Evolutionary conservation across 2,329 filamentous ascomycete genomes (phyloP).

Genomic region (Aspergillus chevalieri): DNA sequence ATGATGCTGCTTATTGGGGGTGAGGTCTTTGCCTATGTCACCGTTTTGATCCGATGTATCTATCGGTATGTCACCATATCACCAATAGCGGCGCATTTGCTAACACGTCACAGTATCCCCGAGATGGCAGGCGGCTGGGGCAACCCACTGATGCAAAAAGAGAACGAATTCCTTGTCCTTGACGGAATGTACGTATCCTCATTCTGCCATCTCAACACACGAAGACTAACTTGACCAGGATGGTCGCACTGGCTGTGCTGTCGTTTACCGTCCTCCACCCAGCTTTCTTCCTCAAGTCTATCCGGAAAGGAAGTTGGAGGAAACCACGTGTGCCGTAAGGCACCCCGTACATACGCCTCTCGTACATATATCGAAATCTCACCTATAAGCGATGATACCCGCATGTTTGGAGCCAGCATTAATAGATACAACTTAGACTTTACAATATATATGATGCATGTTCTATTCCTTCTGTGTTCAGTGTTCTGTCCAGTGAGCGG

Average conservation of each 20-base stretch:
- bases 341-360: no score
- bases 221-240: constrained; percentile 25
- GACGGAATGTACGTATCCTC: constrained; percentile 40
- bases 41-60: constrained; percentile 39
- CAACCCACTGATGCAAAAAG: constrained; percentile 41
- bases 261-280: constrained; percentile 41
- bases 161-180: constrained; percentile 43
- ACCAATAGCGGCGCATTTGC: background rate
- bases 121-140: constrained; percentile 49
- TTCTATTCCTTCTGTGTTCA: no score
- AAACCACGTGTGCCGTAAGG: background rate
- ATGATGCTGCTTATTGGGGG: constrained; percentile 23
- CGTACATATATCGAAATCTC: no score
- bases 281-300: constrained; percentile 38
- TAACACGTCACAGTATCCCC: constrained; percentile 32
- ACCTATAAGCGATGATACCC: no score
- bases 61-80: constrained; percentile 30
- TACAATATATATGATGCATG: no score
- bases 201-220: background rate
- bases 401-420: no score
- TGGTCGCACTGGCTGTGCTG: constrained; percentile 40
- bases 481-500: no score
- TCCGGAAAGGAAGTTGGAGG: constrained; percentile 15
- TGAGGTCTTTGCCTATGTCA: constrained; percentile 32
- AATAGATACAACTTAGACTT: no score